Conservation (phyloP, 495 filamentous ascomycete genomes). For the Aspergillus panamensis region DNA sequence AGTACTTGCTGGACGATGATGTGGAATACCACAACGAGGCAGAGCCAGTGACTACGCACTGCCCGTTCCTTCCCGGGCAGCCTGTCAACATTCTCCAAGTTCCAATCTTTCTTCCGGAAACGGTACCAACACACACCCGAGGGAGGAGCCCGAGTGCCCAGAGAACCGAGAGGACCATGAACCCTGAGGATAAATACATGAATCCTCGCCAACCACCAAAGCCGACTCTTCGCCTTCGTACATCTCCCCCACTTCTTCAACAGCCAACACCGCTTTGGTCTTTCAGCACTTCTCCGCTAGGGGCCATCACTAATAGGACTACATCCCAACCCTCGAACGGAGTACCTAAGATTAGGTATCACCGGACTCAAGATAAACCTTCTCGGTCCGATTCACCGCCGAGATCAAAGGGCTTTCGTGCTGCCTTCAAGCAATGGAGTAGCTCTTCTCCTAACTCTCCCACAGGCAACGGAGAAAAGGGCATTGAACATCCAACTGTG, state of each 20-base stretch:
- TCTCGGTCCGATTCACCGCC: conserved; percentile 45
- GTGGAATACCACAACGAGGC: conserved; percentile 68
- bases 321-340: conserved; percentile 40
- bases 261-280: conserved; percentile 30
- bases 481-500: not conserved
- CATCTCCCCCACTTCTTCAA: conserved; percentile 51
- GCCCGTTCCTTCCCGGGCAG: conserved; percentile 83
- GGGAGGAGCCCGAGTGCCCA: conserved; percentile 36
- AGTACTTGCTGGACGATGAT: conserved; percentile 79
- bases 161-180: conserved; percentile 62
- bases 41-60: conserved; percentile 69
- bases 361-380: conserved; percentile 24
- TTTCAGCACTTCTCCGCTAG: conserved; percentile 28
- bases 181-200: conserved; percentile 72
- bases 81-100: conserved; percentile 77
- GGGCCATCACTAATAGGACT: conserved; percentile 26
- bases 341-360: conserved; percentile 17
- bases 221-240: conserved; percentile 50
- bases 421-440: conserved; percentile 37
- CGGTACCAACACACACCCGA: conserved; percentile 35
- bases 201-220: conserved; percentile 62
- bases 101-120: conserved; percentile 60
- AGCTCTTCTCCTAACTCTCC: conserved; percentile 21
- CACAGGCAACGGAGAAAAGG: conserved; percentile 6
- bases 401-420: conserved; percentile 33